Evolutionary conservation across 176 grass and related monocot genomes (phyloP).

Genomic region (Triticum dicoccoides): DNA sequence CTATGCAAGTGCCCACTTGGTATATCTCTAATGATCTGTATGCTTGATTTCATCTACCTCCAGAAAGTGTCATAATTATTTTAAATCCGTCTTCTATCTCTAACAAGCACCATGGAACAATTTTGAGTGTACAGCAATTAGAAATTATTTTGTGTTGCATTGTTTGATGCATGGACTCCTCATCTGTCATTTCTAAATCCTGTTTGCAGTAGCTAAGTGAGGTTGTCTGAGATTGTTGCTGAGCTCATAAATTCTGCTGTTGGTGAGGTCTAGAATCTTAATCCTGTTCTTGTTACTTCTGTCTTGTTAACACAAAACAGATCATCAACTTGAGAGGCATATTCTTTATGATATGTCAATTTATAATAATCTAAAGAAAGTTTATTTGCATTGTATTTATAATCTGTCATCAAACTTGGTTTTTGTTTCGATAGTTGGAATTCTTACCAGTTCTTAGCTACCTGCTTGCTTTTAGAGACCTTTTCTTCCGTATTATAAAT

Average conservation of each 20-base stretch:
- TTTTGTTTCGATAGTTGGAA: slow-evolving; percentile 4
- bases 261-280: not conserved
- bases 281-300: not conserved
- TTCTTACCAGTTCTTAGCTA: not conserved
- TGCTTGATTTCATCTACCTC: not conserved
- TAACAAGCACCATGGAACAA: not conserved
- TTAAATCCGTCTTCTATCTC: not conserved
- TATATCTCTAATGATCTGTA: not conserved
- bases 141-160: not conserved
- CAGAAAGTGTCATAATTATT: not conserved
- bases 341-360: not conserved
- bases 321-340: not conserved
- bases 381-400: not conserved
- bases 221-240: not conserved
- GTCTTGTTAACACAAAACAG: not conserved
- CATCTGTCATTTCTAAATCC: not conserved
- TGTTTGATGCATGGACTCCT: not conserved
- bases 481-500: slow-evolving; percentile 11
- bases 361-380: not conserved
- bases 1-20: not conserved
- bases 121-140: not conserved
- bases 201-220: not conserved
- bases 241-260: not conserved
- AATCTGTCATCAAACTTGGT: not conserved
- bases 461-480: not conserved